Conservation (phyloP, 805 yeast genomes). For the Metschnikowia gruessii region DNA sequence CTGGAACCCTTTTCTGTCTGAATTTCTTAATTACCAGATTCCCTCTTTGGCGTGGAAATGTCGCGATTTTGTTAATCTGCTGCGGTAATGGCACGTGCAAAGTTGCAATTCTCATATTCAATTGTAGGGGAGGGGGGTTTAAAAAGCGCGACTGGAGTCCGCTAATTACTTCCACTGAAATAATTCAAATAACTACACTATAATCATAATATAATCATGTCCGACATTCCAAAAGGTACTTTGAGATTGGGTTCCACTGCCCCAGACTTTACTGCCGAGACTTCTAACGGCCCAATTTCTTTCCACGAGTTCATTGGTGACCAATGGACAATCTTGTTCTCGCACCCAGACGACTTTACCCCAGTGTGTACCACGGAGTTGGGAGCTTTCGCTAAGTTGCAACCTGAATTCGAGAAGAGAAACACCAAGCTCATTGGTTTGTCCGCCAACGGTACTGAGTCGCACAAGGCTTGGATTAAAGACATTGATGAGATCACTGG, state of each 20-base stretch:
- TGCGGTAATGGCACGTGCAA: slow-evolving; percentile 22
- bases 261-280: slow-evolving; percentile 81
- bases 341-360: slow-evolving; percentile 96
- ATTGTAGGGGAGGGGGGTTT: neutral
- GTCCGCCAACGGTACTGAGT: slow-evolving; percentile 78
- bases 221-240: slow-evolving; percentile 22
- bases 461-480: slow-evolving; percentile 82
- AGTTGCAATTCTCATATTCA: slow-evolving; percentile 18
- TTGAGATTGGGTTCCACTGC: slow-evolving; percentile 78
- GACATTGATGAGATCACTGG: slow-evolving; percentile 88
- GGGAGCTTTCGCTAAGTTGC: slow-evolving; percentile 87
- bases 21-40: too few relatives aligned
- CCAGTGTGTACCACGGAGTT: slow-evolving; percentile 96
- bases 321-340: slow-evolving; percentile 84
- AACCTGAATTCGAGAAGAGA: slow-evolving; percentile 84
- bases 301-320: slow-evolving; percentile 86
- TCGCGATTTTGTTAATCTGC: neutral
- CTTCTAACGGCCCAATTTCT: slow-evolving; percentile 78
- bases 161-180: too few relatives aligned
- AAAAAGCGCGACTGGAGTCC: neutral
- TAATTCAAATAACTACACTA: neutral
- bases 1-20: too few relatives aligned
- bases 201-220: slow-evolving; percentile 7
- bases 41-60: neutral
- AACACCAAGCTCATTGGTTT: slow-evolving; percentile 85